A percentile compares a stretch with the other conserved stretches of the same genome.
Conservation (phyloP, 2,329 filamentous ascomycete genomes). For the Talaromyces pinophilus region DNA sequence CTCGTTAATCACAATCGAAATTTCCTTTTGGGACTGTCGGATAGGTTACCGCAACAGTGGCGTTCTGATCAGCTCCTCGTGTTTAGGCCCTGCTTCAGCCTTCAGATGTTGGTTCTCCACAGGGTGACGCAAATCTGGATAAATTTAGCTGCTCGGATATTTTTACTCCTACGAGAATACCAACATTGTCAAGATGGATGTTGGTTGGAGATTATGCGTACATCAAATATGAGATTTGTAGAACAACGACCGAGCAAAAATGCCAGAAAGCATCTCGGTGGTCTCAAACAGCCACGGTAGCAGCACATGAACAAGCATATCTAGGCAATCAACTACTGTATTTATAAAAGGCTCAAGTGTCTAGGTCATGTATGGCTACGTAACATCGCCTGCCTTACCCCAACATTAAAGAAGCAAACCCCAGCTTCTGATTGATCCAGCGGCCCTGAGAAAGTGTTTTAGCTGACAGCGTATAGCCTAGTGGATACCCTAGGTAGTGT, state of each 20-base stretch:
- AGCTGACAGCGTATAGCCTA: not conserved
- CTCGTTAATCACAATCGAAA: not conserved
- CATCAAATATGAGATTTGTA: not conserved
- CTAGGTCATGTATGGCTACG: constrained; percentile 2
- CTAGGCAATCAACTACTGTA: not conserved
- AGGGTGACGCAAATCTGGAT: constrained; percentile 6
- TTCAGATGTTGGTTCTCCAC: not conserved
- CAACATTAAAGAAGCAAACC: not conserved
- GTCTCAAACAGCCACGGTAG: not conserved
- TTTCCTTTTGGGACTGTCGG: not conserved
- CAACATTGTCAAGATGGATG: not conserved
- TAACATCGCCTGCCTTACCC: constrained; percentile 4
- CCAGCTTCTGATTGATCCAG: constrained; percentile 4
- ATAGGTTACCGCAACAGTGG: not conserved
- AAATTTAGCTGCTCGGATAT: not conserved
- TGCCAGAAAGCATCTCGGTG: not conserved
- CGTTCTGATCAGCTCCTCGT: constrained; percentile 11
- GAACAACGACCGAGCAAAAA: not conserved
- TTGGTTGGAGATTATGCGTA: not conserved
- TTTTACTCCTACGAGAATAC: not conserved
- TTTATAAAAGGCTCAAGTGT: not conserved
- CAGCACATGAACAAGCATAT: not conserved
- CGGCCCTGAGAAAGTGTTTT: not conserved
- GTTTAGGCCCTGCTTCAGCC: not conserved
- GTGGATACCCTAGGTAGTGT: not conserved